Percentiles rank a stretch among this genome's conserved stretches.
phyloP scores from a whole-genome alignment of 495 filamentous ascomycete species.

The Penicillium egyptiacum region DNA sequence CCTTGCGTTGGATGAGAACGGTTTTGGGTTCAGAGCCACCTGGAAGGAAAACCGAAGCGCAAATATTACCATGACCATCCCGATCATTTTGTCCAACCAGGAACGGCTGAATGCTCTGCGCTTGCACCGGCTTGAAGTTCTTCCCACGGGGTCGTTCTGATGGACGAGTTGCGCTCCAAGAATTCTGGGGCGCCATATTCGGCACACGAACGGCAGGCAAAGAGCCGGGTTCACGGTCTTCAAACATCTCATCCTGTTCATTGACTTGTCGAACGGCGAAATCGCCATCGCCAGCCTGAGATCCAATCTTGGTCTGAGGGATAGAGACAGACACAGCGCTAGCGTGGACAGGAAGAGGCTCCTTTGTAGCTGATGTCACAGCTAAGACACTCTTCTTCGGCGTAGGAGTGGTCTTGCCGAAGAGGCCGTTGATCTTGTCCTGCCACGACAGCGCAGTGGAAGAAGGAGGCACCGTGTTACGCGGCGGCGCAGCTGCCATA shows the following conservation, averaged over 20 bases:
- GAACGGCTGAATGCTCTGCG: conserved; percentile 42
- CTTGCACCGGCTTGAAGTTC: conserved; percentile 40
- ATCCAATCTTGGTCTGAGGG: conserved; percentile 39
- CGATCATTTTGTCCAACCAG: conserved; percentile 36
- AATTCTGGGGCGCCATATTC: conserved; percentile 53
- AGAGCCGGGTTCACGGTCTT: conserved; percentile 79
- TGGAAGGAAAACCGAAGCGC: conserved; percentile 37
- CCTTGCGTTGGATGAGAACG: conserved; percentile 35
- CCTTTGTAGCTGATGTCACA: conserved; percentile 59
- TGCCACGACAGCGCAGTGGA: conserved; percentile 60
- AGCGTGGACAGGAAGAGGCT: conserved; percentile 57
- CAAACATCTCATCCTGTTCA: conserved; percentile 78
- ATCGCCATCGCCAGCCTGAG: conserved; percentile 39
- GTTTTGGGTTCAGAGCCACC: conserved; percentile 34
- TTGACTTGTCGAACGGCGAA: conserved; percentile 61
- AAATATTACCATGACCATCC: conserved; percentile 36
- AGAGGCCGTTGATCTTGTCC: conserved; percentile 69
- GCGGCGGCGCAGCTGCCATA: conserved; percentile 50
- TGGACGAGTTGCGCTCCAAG: conserved; percentile 42
- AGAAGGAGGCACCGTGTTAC: conserved; percentile 14
- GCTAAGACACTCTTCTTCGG: conserved; percentile 55
- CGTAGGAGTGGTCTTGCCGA: conserved; percentile 57
- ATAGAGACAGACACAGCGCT: conserved; percentile 59
- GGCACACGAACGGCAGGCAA: conserved; percentile 69
- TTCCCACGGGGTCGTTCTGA: conserved; percentile 34